Base-by-base conservation (phyloP, 2,329 filamentous ascomycete genomes). In the Stagonosporopsis tanaceti region DNA sequence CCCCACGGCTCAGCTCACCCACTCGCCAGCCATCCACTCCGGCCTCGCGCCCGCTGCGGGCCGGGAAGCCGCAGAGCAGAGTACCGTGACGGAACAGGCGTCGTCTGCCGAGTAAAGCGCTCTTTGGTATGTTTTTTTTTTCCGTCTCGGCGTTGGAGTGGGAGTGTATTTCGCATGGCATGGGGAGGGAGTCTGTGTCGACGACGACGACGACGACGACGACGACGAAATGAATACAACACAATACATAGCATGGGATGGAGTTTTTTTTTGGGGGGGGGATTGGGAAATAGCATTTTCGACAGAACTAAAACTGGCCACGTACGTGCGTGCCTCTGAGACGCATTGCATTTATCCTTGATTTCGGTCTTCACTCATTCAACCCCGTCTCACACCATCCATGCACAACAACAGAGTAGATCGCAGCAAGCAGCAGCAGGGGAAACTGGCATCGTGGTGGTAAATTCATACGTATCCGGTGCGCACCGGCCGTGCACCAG, bases 21-120 rank as follows among this genome's bases (percentile, higher is more conserved):
- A 74, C 37, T 72, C 71, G 0, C 75, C 74, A 2, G 62, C 63
- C 17, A 56, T 63, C 15, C 59, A 65, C 22, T 75, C 72, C 1
- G 58, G 68, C 25, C 65, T 76, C 37, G 68, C 48, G 17, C 37
- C 54, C 8, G 17, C 42, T n/a, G 17, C 53, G 11, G 65, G 63
- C 42, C 65, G 60, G 7, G 61, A 64, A 28, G 41, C 44, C 35
- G 42, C 53, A 14, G 55, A 64, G 14, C 58, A 47, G 9, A 37
- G 25, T 38, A 47, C 35, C 38, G 40, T 51, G 8, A 27, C 41
- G 2, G 47, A 40, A 9, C n/a, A 53, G 30, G 35, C 47, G 53
- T 12, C 38, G 50, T 32, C 51, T 17, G 45, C 8, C 17, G 51
- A 48, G n/a, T 54, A 42, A 27, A 35, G 11, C 4, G 37, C 39